phyloP scores from a whole-genome alignment of 352 stramenopile genomes.

The Blastocystis sp. region DNA sequence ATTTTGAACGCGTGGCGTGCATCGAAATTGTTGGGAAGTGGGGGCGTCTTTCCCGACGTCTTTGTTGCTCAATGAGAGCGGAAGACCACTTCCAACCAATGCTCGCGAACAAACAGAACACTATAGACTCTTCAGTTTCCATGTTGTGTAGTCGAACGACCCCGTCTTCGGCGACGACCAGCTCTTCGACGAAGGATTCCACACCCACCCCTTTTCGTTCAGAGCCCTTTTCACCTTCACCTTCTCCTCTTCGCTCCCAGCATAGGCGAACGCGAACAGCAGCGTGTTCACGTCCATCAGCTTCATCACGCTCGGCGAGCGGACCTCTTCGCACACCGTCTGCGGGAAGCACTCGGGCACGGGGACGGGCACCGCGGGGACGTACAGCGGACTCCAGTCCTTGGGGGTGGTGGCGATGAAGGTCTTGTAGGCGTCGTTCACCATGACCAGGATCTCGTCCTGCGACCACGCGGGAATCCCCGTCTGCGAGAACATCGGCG shows the following conservation, averaged over 20 bases:
- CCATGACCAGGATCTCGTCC: constrained; percentile 16
- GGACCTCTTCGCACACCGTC: neutral
- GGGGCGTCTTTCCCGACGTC: no score
- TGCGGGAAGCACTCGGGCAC: constrained; percentile 35
- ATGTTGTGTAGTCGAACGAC: constrained; percentile 33
- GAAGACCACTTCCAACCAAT: no score
- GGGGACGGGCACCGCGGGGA: neutral
- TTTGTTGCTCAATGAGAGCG: no score
- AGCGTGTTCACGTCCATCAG: neutral
- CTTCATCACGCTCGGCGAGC: neutral
- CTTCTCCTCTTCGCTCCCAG: neutral
- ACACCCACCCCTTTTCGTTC: constrained; percentile 45
- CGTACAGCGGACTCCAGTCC: neutral
- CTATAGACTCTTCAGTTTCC: neutral
- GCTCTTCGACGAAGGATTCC: neutral
- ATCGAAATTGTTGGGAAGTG: no score
- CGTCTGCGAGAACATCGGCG: neutral
- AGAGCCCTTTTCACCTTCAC: neutral
- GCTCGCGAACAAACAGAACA: neutral
- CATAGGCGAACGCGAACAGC: constrained; percentile 37
- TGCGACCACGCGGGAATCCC: neutral
- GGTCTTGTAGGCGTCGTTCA: neutral
- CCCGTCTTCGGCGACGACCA: constrained; percentile 14
- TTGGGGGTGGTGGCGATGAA: neutral
- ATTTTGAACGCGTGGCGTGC: no score